Percentiles rank a stretch among this genome's conserved stretches.
Conservation (phyloP, 139 green algal genomes). For the Chlamydomonas eustigma region DNA sequence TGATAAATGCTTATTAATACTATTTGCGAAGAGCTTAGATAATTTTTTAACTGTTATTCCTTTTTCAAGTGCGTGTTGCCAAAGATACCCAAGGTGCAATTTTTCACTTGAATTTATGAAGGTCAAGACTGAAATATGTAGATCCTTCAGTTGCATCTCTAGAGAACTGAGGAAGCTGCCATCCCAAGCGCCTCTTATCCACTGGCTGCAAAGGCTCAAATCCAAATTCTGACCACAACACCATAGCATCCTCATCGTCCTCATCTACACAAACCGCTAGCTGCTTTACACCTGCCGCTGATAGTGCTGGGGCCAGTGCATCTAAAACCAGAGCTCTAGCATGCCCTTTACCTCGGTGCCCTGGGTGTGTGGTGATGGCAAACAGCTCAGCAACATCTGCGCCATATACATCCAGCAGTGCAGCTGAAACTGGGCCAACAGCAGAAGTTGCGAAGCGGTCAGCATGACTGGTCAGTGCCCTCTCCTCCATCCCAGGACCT, state of each 20-base stretch:
- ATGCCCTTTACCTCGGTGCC: neutral
- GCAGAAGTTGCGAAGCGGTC: too few species aligned
- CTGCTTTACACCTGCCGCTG: neutral
- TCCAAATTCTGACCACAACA: neutral
- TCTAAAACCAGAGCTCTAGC: neutral
- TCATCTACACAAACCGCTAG: slow-evolving; percentile 7
- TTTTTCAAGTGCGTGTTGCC: too few species aligned
- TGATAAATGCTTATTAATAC: too few species aligned
- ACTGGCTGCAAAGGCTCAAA: neutral
- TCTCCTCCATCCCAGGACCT: neutral
- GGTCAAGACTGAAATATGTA: slow-evolving; percentile 1
- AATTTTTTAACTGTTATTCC: too few species aligned
- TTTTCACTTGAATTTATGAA: neutral
- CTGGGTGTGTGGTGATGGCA: neutral
- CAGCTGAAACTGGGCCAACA: neutral
- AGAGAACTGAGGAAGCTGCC: slow-evolving; percentile 5
- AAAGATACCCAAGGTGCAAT: too few species aligned
- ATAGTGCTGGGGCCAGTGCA: neutral
- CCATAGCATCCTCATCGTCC: neutral
- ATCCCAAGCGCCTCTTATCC: neutral
- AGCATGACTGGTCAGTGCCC: neutral
- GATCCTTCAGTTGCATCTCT: slow-evolving; percentile 4
- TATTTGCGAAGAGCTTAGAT: too few species aligned
- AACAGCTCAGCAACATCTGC: slow-evolving; percentile 4
- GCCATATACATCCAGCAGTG: slow-evolving; percentile 1